Base-by-base conservation (phyloP, 495 filamentous ascomycete genomes). In the Aspergillus indologenus region DNA sequence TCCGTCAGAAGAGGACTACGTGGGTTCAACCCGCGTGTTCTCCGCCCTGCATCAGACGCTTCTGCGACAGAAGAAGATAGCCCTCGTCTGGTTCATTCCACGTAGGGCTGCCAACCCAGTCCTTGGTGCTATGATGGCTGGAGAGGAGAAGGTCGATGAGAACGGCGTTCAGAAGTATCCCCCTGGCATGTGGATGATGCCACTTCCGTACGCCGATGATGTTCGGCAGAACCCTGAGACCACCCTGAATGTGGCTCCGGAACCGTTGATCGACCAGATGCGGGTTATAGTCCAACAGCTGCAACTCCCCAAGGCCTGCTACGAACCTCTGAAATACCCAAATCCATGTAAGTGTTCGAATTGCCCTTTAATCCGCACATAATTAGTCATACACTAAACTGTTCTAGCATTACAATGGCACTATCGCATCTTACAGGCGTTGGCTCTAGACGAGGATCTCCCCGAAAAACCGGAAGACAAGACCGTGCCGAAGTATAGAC, bases 1-100 rank as follows among this genome's bases (percentile, higher is more conserved):
- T 70, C 94, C 95, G 1, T 92, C 90, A 17, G 95, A 99, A 67
- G 87, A 91, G 56, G 86, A 90, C 54, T 95, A 84, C 59, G 79
- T 98, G 23, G 95, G 95, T 21, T 96, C 91, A 1, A 93, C 92
- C 1, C 86, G 95, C 5, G 91, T 96, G 5, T 99, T 97, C 67
- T 85, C 92, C 3, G 92, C 95, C 0, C 74, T 99, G 19, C 91
- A 93, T 72, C 87, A 91, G 62, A 97, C 93, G 65, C 82, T 99
- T 3, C 73, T 92, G 1, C 81, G 84, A 22, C 82, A 85, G 47
- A 71, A 90, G 34, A 96, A 92, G 62, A 82, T 95, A 57, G 94
- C 82, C 4, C 68, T 98, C 19, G 90, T 87, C 0, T 99, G 95
- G 95, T 94, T 88, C 63, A 86, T 99, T 40, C 77, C 92, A 17